phyloP scores from a whole-genome alignment of 805 yeast genomes.

The Hanseniaspora nectarophila region DNA sequence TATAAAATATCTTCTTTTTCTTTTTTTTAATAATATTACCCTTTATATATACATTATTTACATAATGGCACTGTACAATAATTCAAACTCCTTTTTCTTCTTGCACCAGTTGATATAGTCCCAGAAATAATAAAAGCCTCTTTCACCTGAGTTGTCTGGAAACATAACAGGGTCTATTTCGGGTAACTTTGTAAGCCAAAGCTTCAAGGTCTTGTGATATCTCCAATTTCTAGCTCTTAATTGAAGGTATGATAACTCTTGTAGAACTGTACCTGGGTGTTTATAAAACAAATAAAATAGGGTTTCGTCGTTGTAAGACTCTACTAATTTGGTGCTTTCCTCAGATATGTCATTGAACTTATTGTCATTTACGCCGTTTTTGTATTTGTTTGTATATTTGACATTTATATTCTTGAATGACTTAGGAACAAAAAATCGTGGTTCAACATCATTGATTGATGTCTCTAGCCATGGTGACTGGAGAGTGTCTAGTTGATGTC shows the following conservation, averaged over 20 bases:
- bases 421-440: conserved; percentile 56
- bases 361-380: conserved; percentile 24
- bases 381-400: conserved; percentile 21
- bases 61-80: conserved; percentile 53
- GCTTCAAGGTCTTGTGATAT: conserved; percentile 86
- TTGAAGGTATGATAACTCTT: conserved; percentile 87
- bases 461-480: conserved; percentile 96
- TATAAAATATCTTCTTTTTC: no score
- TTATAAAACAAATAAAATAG: conserved; percentile 86
- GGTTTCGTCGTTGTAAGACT: conserved; percentile 75
- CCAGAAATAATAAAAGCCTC: conserved; percentile 86
- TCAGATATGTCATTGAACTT: conserved; percentile 29
- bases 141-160: conserved; percentile 61
- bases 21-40: background rate
- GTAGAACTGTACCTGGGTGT: conserved; percentile 83
- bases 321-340: conserved; percentile 36
- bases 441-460: conserved; percentile 79
- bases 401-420: conserved; percentile 32
- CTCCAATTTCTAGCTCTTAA: conserved; percentile 91
- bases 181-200: conserved; percentile 93
- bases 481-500: conserved; percentile 36
- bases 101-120: conserved; percentile 95
- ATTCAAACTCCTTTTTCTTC: conserved; percentile 59
- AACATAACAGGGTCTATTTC: conserved; percentile 76
- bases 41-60: conserved; percentile 20